These are phyloP conservation scores for Arabidopsis suecica DNA, from an alignment of 345 rosid species.

Conservation along the genomic window DNA sequence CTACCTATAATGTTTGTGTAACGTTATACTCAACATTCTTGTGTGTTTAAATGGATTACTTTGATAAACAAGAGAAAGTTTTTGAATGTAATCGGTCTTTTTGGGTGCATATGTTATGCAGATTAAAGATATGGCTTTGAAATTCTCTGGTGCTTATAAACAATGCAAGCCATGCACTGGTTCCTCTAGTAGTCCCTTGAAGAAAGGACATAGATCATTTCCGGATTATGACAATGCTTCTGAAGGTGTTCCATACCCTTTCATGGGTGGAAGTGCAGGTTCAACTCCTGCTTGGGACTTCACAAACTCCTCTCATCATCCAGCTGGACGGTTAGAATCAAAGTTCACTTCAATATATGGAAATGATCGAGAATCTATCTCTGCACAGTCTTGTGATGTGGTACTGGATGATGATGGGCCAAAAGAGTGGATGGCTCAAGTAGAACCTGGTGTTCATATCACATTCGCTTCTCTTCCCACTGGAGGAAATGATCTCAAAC, in stretches of 20 bases:
- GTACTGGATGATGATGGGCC: constrained; percentile 81
- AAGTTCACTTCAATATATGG: constrained; percentile 51
- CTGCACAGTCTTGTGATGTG: constrained; percentile 71
- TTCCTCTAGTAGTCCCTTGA: constrained; percentile 68
- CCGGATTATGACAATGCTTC: constrained; percentile 80
- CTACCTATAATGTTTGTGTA: constrained; percentile 11
- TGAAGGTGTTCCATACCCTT: constrained; percentile 81
- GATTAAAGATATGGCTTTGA: constrained; percentile 94
- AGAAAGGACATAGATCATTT: constrained; percentile 62
- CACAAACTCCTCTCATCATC: constrained; percentile 52
- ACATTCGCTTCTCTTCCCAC: constrained; percentile 88
- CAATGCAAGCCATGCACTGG: constrained; percentile 93
- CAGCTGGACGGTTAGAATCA: constrained; percentile 53
- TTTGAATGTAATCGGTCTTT: background rate
- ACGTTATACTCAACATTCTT: background rate
- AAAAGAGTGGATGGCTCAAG: constrained; percentile 99
- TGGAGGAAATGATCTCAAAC: constrained; percentile 94
- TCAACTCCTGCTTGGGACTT: constrained; percentile 99
- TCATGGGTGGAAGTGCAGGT: constrained; percentile 71
- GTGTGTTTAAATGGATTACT: background rate
- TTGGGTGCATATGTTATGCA: constrained; percentile 45
- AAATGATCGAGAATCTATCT: constrained; percentile 64
- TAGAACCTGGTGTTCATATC: constrained; percentile 97
- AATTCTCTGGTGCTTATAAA: constrained; percentile 78
- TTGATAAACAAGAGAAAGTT: background rate